Percentiles rank a stretch among this genome's conserved stretches.
phyloP scores from a whole-genome alignment of 345 rosid genomes.

The Brassica incana region DNA sequence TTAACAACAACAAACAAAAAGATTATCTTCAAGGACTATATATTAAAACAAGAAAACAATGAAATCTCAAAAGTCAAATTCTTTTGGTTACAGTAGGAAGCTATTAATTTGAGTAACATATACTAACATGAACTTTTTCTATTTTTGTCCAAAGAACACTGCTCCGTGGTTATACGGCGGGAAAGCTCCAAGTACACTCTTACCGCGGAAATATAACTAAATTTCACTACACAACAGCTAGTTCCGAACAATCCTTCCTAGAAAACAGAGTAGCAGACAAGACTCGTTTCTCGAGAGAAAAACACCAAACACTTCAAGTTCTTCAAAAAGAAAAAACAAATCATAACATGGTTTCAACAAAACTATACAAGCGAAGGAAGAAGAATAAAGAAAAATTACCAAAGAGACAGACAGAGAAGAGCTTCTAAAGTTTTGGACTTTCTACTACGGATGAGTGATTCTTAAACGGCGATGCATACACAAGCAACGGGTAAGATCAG shows the following conservation, averaged over 20 bases:
- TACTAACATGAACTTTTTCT: background rate
- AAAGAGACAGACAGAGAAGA: constrained; percentile 13
- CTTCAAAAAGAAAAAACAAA: background rate
- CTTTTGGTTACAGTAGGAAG: background rate
- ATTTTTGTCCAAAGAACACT: constrained; percentile 8
- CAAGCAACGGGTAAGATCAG: constrained; percentile 11
- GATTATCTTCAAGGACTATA: background rate
- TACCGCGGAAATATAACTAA: constrained; percentile 11
- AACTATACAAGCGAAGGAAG: background rate
- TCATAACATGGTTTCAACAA: background rate
- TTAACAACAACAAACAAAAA: background rate
- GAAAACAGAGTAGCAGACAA: background rate
- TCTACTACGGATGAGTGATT: background rate
- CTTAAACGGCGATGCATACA: constrained; percentile 9
- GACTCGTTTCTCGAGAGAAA: background rate
- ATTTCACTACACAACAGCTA: background rate
- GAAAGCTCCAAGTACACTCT: constrained; percentile 1
- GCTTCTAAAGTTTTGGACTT: constrained; percentile 5
- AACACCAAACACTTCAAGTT: constrained; percentile 13
- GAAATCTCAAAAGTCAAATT: background rate
- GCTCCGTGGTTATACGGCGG: background rate
- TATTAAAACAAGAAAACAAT: background rate
- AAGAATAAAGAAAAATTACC: constrained; percentile 4
- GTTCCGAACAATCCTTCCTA: background rate
- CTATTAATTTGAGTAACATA: background rate